Base-by-base conservation (phyloP, 306 rosid genomes). In the Arachis stenosperma region DNA sequence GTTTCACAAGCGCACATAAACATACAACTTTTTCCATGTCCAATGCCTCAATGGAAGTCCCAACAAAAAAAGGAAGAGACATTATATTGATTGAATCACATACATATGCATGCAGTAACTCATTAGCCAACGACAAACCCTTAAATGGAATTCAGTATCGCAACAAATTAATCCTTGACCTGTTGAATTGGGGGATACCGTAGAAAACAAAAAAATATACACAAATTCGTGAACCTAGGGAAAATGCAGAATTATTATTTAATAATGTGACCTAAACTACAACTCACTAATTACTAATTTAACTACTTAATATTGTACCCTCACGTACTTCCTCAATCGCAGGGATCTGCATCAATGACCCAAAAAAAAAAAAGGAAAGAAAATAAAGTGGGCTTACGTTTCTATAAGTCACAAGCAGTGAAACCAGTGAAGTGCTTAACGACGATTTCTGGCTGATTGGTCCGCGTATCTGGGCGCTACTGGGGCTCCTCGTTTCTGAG, bases 161-260 rank as follows among this genome's bases (percentile, higher is more conserved):
- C n/a, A n/a, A n/a, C n/a, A n/a, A n/a, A n/a, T n/a, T n/a, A n/a
- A n/a, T n/a, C n/a, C n/a, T n/a, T n/a, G n/a, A n/a, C n/a, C n/a
- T n/a, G n/a, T n/a, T n/a, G n/a, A n/a, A n/a, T n/a, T n/a, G n/a
- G n/a, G n/a, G n/a, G n/a, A n/a, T n/a, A n/a, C n/a, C n/a, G n/a
- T n/a, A n/a, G n/a, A n/a, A n/a, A n/a, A n/a, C n/a, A n/a, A n/a
- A n/a, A n/a, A n/a, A n/a, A n/a, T n/a, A 76, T 56, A 69, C 61
- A 66, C 8, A 56, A 69, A 22, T 60, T 53, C 29, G 40, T 70
- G 53, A 74, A 68, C 75, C 9, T 22, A 0, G 47, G 64, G 53
- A 67, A 74, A 61, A 46, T 53, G 7, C 48, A 6, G 17, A 56
- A 65, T 57, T 73, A 74, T 62, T 76, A 74, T 74, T 44, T 69